Conservation (phyloP, 495 filamentous ascomycete genomes). For the Delitschia confertaspora region DNA sequence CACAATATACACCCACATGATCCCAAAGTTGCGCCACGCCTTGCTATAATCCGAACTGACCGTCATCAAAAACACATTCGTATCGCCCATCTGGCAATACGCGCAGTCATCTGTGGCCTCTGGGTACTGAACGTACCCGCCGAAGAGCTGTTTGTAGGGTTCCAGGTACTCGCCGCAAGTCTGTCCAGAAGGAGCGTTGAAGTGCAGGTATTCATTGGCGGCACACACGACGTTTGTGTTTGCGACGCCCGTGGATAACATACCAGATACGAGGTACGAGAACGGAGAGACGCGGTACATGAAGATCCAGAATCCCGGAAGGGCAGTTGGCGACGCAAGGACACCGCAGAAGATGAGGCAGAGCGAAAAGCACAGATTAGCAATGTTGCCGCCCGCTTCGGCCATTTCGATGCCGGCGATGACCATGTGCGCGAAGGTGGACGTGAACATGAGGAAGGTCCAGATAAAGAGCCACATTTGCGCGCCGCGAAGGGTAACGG, state of each 20-base stretch:
- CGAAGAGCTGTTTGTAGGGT: slow-evolving; percentile 18
- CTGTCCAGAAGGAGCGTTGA: slow-evolving; percentile 28
- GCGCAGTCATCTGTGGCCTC: slow-evolving; percentile 29
- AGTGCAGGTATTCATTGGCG: slow-evolving; percentile 34
- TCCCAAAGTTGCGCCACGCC: slow-evolving; percentile 38
- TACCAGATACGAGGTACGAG: slow-evolving; percentile 36
- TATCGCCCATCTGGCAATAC: slow-evolving; percentile 32
- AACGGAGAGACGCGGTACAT: slow-evolving; percentile 39
- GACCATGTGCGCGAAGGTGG: slow-evolving; percentile 57
- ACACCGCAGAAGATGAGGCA: slow-evolving; percentile 48
- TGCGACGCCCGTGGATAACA: slow-evolving; percentile 36
- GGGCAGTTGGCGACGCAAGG: slow-evolving; percentile 27
- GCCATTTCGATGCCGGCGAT: slow-evolving; percentile 56
- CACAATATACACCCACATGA: slow-evolving; percentile 44
- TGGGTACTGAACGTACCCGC: slow-evolving; percentile 30
- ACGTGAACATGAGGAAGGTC: slow-evolving; percentile 45
- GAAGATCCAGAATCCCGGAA: slow-evolving; percentile 41
- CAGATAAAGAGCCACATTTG: slow-evolving; percentile 52
- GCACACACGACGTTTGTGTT: slow-evolving; percentile 34
- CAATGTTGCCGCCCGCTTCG: slow-evolving; percentile 53
- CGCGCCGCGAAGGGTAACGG: slow-evolving; percentile 44
- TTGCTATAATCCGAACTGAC: slow-evolving; percentile 30
- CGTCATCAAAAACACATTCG: slow-evolving; percentile 33
- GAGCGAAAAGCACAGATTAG: slow-evolving; percentile 54
- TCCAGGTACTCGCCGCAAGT: slow-evolving; percentile 34